Evolutionary conservation across 2,329 filamentous ascomycete species (phyloP).

Genomic region (Fusarium sp.): DNA sequence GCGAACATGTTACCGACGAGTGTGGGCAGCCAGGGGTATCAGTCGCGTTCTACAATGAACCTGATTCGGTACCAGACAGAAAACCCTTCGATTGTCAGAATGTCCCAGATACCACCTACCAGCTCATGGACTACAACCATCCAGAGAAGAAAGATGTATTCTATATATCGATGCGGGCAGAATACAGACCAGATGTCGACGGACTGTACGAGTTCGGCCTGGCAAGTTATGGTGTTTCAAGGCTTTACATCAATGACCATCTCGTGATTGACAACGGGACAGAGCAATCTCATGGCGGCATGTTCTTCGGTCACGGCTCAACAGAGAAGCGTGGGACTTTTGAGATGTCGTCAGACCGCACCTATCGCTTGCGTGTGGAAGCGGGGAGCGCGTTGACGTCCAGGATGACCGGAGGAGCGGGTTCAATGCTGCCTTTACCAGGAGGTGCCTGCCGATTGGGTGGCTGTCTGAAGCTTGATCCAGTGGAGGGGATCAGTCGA

Average conservation of each 20-base stretch:
- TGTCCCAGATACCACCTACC: conserved; percentile 39
- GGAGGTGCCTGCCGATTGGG: conserved; percentile 32
- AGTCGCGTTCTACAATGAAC: conserved; percentile 14
- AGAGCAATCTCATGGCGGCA: conserved; percentile 44
- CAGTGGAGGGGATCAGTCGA: conserved; percentile 4
- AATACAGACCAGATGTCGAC: conserved; percentile 23
- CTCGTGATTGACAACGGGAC: conserved; percentile 47
- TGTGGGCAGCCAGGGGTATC: conserved; percentile 5
- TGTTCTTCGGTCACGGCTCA: conserved; percentile 50
- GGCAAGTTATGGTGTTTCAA: conserved; percentile 44
- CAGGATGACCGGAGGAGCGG: background rate
- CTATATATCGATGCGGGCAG: conserved; percentile 36
- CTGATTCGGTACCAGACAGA: conserved; percentile 6
- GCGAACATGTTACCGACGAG: conserved; percentile 1
- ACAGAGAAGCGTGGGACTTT: conserved; percentile 41
- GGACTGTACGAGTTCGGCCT: conserved; percentile 47
- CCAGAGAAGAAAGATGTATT: conserved; percentile 26
- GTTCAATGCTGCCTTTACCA: conserved; percentile 16
- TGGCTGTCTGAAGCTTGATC: conserved; percentile 17
- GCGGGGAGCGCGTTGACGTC: conserved; percentile 21
- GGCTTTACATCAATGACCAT: conserved; percentile 47
- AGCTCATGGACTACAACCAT: conserved; percentile 42
- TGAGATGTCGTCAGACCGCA: conserved; percentile 1
- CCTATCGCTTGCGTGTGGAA: conserved; percentile 22
- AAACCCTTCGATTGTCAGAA: conserved; percentile 33